A percentile compares a stretch with the other conserved stretches of the same genome.
Conservation (phyloP, 1,284 basidiomycete species). For the Ganoderma meredithae region DNA sequence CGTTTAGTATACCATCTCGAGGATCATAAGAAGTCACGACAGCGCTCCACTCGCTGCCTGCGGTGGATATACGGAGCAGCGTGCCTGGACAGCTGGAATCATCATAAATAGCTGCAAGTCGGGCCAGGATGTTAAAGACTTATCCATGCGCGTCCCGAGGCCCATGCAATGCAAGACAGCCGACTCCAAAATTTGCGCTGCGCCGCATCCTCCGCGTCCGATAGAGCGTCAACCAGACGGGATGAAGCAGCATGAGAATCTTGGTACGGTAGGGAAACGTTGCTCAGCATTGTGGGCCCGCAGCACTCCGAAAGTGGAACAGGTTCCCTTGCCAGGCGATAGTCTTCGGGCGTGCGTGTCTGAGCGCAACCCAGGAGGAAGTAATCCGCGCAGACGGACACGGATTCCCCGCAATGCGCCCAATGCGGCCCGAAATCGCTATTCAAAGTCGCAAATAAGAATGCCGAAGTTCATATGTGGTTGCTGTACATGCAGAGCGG, state of each 20-base stretch:
- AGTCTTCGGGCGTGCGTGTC: not conserved
- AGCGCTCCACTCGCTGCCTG: not conserved
- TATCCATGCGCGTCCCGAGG: not conserved
- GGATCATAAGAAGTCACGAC: not conserved
- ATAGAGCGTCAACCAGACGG: not conserved
- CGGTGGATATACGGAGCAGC: not conserved
- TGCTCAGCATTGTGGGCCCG: not conserved
- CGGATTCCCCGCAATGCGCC: slow-evolving; percentile 3
- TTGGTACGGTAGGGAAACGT: slow-evolving; percentile 1
- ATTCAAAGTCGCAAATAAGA: slow-evolving; percentile 10
- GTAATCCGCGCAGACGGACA: slow-evolving; percentile 9
- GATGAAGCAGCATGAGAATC: not conserved
- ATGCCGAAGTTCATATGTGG: slow-evolving; percentile 1
- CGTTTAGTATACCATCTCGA: not conserved
- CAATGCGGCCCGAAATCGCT: slow-evolving; percentile 9
- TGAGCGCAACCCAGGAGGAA: not conserved
- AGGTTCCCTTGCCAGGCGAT: not conserved
- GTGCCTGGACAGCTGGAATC: slow-evolving; percentile 10
- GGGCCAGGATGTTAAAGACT: slow-evolving; percentile 6
- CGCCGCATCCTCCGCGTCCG: not conserved
- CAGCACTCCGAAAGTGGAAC: not conserved
- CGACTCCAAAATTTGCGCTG: not conserved
- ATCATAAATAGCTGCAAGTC: slow-evolving; percentile 7
- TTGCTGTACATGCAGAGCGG: slow-evolving; percentile 4
- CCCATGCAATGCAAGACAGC: not conserved